phyloP scores from a whole-genome alignment of 2,329 filamentous ascomycete genomes.

The Beauveria sp. region DNA sequence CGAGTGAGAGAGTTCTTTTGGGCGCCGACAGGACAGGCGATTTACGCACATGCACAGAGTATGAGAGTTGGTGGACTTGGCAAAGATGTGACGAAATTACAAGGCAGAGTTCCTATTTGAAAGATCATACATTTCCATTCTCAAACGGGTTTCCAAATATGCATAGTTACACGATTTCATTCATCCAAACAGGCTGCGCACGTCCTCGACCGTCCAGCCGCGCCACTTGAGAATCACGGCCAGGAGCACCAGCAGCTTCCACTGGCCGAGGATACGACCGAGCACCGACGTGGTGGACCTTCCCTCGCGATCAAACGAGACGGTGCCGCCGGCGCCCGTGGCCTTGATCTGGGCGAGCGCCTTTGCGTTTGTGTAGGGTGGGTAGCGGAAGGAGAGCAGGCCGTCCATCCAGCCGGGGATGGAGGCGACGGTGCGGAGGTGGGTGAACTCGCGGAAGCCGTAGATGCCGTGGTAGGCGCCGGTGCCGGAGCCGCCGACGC shows the following conservation, averaged over 20 bases:
- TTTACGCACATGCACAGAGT: not conserved
- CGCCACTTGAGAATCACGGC: constrained; percentile 1
- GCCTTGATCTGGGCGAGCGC: constrained; percentile 3
- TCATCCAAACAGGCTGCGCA: not conserved
- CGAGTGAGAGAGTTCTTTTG: too few species aligned
- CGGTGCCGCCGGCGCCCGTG: not conserved
- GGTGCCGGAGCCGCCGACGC: constrained; percentile 40
- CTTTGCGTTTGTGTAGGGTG: constrained; percentile 16
- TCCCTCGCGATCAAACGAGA: constrained; percentile 4
- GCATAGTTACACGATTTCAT: not conserved
- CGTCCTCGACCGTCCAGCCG: constrained; percentile 3
- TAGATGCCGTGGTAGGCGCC: constrained; percentile 42
- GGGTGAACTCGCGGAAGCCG: constrained; percentile 37
- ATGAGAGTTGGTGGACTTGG: too few species aligned
- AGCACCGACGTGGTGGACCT: not conserved
- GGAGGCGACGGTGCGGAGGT: constrained; percentile 30
- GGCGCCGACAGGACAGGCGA: not conserved
- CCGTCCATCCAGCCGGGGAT: constrained; percentile 31
- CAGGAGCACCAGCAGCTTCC: constrained; percentile 7
- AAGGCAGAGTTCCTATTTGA: not conserved
- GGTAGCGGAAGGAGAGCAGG: constrained; percentile 16
- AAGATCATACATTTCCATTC: not conserved
- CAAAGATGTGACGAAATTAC: too few species aligned
- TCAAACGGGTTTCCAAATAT: not conserved
- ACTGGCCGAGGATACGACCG: constrained; percentile 1